Evolutionary conservation across 2,329 filamentous ascomycete species (phyloP), one percentile per base, ranked within the genome.

Genomic region (Monilinia laxa): DNA sequence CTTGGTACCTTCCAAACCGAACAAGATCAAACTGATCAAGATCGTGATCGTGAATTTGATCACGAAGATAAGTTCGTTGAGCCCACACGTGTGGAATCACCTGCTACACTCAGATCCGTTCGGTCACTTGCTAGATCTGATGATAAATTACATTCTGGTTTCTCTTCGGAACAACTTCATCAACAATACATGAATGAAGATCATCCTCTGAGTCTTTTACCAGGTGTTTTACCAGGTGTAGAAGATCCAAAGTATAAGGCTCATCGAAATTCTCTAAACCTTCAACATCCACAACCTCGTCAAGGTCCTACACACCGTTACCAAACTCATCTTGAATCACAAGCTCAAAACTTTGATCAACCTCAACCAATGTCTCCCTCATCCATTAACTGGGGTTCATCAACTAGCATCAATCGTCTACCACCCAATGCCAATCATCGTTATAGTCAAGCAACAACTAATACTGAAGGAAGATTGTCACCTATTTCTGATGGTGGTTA

Each of bases 201-300:
- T 11, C 55, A 64, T 65, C 72, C 76, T 20, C 55, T 31, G n/a
- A 74, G 71, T 25, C 64, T 76, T 68, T 73, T 73, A 7, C 71
- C 74, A 23, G 31, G 45, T 38, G 51, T 49, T 42, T 35, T 65
- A 3, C 45, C 40, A 12, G 42, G 45, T 49, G 74, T 73, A 1
- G 88, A 86, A 73, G 89, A 93, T 71, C 90, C 90, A 57, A 93
- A 93, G 77, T 93, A 93, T 77, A 89, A 90, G 77, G 90, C 90
- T 66, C 90, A 93, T 76, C 88, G 91, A 72, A 91, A 93, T 78
- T 93, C 90, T 35, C 77, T 93, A 66, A 92, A 92, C 73, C 80
- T 94, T 51, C 87, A 92, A 75, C 91, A 94, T 77, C 91, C 91
- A 7, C 90, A 93, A 76, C 91, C 91, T 11, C 83, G 90, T 38